Evolutionary conservation across 345 rosid genomes (phyloP).

Genomic region (Passiflora organensis): DNA sequence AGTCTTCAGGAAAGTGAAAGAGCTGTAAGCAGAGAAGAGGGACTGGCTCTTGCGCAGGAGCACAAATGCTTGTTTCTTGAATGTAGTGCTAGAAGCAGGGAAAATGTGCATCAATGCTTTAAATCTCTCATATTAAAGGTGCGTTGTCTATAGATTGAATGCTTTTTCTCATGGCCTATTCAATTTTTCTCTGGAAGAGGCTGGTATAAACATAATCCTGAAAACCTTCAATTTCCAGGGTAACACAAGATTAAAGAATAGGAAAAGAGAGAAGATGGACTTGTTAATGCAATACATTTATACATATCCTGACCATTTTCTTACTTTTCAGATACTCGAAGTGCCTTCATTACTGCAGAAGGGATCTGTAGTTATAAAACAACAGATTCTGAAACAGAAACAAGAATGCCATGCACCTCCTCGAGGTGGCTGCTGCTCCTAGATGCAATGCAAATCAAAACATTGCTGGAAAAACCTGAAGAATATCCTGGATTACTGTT

Average conservation of each 20-base stretch:
- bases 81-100: constrained; percentile 76
- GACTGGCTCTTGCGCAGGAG: constrained; percentile 64
- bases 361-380: constrained; percentile 62
- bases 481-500: no score
- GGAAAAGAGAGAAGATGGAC: no score
- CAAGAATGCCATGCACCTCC: constrained; percentile 27
- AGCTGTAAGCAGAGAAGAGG: constrained; percentile 79
- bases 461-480: no score
- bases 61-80: constrained; percentile 72
- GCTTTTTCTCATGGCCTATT: background rate
- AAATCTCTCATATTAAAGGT: constrained; percentile 72
- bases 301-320: constrained; percentile 4
- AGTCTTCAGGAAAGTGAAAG: constrained; percentile 68
- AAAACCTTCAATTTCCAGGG: no score
- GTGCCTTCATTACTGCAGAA: constrained; percentile 70
- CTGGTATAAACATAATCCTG: no score
- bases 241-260: no score
- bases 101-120: constrained; percentile 65
- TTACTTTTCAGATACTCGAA: constrained; percentile 52
- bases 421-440: constrained; percentile 40
- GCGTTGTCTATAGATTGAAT: background rate
- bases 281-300: no score
- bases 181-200: no score
- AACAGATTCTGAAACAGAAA: constrained; percentile 41
- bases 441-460: no score